phyloP scores from a whole-genome alignment of 2,329 filamentous ascomycete species.

The Didymella segeticola region DNA sequence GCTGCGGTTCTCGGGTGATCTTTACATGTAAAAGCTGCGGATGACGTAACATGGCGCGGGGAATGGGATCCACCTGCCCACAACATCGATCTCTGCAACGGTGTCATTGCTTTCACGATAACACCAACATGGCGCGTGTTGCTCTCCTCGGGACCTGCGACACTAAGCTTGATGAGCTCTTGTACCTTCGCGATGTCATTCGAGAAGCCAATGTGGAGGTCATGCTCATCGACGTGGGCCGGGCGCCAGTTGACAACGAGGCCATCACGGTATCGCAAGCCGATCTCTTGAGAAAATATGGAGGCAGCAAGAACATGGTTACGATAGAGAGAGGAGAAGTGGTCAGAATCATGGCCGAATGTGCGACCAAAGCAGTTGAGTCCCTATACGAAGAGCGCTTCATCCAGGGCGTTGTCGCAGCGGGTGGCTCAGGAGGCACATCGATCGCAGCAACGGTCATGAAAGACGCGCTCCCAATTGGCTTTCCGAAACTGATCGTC shows the following conservation, averaged over 20 bases:
- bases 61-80: background rate
- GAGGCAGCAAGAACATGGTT: constrained; percentile 40
- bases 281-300: constrained; percentile 48
- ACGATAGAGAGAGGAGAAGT: constrained; percentile 61
- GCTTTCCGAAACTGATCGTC: constrained; percentile 73
- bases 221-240: constrained; percentile 64
- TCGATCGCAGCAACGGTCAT: constrained; percentile 67
- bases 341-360: constrained; percentile 62
- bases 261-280: constrained; percentile 57
- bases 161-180: constrained; percentile 67
- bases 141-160: constrained; percentile 69
- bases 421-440: constrained; percentile 70
- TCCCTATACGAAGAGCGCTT: constrained; percentile 46
- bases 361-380: constrained; percentile 54
- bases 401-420: constrained; percentile 64
- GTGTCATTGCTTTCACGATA: background rate
- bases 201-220: constrained; percentile 44
- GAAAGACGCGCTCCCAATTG: constrained; percentile 66
- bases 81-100: background rate
- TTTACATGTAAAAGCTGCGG: background rate
- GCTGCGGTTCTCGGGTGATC: background rate
- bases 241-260: constrained; percentile 50
- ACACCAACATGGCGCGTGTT: constrained; percentile 43
- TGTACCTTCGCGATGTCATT: constrained; percentile 61
- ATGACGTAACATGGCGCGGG: constrained; percentile 17